Percentiles rank a stretch among this genome's conserved stretches.
Evolutionary conservation across 2,329 filamentous ascomycete genomes (phyloP).

Genomic region (Trichoderma sp.): DNA sequence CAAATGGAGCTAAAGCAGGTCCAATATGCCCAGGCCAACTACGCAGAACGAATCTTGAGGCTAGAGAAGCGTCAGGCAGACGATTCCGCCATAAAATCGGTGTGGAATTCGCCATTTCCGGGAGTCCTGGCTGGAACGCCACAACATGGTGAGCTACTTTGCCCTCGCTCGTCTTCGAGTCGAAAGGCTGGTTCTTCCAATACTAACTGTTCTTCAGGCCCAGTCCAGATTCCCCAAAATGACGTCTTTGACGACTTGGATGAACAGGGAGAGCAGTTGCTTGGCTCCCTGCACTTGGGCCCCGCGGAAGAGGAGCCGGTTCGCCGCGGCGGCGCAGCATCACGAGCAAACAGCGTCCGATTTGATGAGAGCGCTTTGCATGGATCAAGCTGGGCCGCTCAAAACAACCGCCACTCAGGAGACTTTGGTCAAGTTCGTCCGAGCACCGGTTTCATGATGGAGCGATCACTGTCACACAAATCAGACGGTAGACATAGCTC

Average conservation of each 20-base stretch:
- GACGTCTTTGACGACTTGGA: slow-evolving; percentile 91
- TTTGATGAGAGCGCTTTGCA: slow-evolving; percentile 97
- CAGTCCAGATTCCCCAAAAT: slow-evolving; percentile 75
- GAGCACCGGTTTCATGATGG: slow-evolving; percentile 83
- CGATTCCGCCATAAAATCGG: slow-evolving; percentile 74
- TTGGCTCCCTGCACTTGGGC: slow-evolving; percentile 82
- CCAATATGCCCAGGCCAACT: slow-evolving; percentile 64
- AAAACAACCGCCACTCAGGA: slow-evolving; percentile 78
- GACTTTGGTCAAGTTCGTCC: slow-evolving; percentile 80
- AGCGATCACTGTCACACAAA: slow-evolving; percentile 90
- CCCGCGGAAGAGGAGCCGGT: slow-evolving; percentile 80
- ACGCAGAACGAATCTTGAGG: slow-evolving; percentile 64
- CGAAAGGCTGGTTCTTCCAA: background rate
- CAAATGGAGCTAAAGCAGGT: slow-evolving; percentile 73
- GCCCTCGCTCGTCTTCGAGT: background rate
- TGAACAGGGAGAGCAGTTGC: slow-evolving; percentile 78
- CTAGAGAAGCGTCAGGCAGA: slow-evolving; percentile 70
- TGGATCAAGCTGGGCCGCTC: slow-evolving; percentile 77
- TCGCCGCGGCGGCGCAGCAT: slow-evolving; percentile 83
- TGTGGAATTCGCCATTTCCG: slow-evolving; percentile 96
- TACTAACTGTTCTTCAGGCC: slow-evolving; percentile 57
- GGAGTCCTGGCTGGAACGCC: slow-evolving; percentile 79
- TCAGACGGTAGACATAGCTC: slow-evolving; percentile 95
- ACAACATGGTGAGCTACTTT: slow-evolving; percentile 71
- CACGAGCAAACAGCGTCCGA: slow-evolving; percentile 92